Evolutionary conservation across 306 rosid genomes (phyloP), one percentile per base, ranked within the genome.

Genomic region (Vigna reflexopilosa): DNA sequence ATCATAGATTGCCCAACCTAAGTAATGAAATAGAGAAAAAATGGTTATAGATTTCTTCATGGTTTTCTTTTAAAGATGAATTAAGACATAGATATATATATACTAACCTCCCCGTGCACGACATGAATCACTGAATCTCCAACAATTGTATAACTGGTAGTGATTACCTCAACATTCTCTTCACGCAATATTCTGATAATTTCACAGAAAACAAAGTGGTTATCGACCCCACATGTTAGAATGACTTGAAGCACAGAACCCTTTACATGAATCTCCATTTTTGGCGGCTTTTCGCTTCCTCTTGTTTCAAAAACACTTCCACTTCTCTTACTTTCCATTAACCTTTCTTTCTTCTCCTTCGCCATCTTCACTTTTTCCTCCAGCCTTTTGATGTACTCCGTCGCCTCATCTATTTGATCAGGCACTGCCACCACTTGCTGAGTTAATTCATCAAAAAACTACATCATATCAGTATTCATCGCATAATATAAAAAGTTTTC

Each of bases 101-200:
- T 84, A 89, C 1, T 17, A 82, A 89, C 98, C 95, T 93, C 75
- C 4, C 87, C 93, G 17, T 78, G 91, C 14, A 93, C 51, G 19
- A 86, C 68, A 28, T 84, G 85, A 44, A 80, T 4, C 64, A 5
- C 4, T 5, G 17, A 57, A 26, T 80, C 83, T 15, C 87, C 85
- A 4, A 51, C 7, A 19, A 65, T 24, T 3, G 97, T 86, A 49
- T 77, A 86, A 52, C 71, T 88, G 48, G 81, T 83, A 34, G 36
- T 64, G 1, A 80, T 12, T 7, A 90, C 84, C 19, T 91, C 91
- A 0, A 86, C 81, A 47, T 85, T 76, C 62, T 91, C 95, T 66
- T 88, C 85, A 7, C 82, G 77, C 47, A 93, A 72, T n/a, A 93
- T 80, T 34, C 87, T 84, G 82, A 93, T 75, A 8, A 88, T 66